These are phyloP conservation scores for Cladosporium austrohemisphaericum DNA, from an alignment of 2,329 filamentous ascomycete genomes.

Conservation along the genomic window DNA sequence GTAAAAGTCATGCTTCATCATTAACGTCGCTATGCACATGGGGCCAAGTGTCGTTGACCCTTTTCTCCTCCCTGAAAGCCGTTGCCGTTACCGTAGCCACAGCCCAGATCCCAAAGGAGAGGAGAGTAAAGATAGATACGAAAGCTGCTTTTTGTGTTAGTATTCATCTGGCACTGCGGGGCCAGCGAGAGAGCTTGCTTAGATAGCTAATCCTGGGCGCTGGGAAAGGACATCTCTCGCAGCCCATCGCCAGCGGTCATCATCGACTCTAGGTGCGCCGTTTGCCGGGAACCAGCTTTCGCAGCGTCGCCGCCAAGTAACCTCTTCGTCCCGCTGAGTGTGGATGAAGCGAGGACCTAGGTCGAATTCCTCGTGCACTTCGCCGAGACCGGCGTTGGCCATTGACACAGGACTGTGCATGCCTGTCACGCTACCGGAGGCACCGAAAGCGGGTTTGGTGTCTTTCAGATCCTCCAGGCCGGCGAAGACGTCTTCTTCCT, in stretches of 20 bases:
- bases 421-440: constrained; percentile 20
- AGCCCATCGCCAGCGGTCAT: constrained; percentile 9
- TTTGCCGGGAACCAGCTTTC: constrained; percentile 68
- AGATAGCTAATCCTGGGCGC: not conserved
- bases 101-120: not conserved
- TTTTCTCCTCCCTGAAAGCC: no score
- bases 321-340: constrained; percentile 86
- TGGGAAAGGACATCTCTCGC: constrained; percentile 3
- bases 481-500: constrained; percentile 90
- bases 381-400: constrained; percentile 65
- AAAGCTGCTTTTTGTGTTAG: not conserved
- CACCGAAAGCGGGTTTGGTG: constrained; percentile 30
- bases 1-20: no score
- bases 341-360: constrained; percentile 91
- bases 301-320: constrained; percentile 83
- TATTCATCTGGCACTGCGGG: not conserved
- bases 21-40: no score
- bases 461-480: constrained; percentile 92
- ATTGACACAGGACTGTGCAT: constrained; percentile 29
- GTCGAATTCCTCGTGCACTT: constrained; percentile 91
- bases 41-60: no score
- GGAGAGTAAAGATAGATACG: constrained; percentile 1
- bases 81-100: not conserved
- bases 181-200: not conserved
- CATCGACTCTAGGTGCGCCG: constrained; percentile 9